Percentiles rank a stretch among this genome's conserved stretches.
These are phyloP conservation scores for Pleurotus citrinopileatus DNA, from an alignment of 768 basidiomycete species.

Conservation along the genomic window DNA sequence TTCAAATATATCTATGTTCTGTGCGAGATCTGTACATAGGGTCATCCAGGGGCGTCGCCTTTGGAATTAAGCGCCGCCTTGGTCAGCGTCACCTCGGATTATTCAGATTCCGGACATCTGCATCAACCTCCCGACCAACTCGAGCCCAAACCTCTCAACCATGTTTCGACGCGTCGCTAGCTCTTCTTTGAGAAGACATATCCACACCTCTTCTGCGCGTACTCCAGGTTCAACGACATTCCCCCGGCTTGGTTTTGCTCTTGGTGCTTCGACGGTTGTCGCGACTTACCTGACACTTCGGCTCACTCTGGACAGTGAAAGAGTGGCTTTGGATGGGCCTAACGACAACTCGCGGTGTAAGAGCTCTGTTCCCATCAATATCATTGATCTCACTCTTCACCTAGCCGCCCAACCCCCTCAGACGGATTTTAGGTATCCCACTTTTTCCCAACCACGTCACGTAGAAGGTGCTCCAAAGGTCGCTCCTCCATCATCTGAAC, in stretches of 20 bases:
- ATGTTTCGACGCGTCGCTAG: constrained; percentile 59
- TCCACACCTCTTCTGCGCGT: constrained; percentile 41
- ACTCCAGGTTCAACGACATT: constrained; percentile 19
- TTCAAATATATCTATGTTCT: too few relatives aligned
- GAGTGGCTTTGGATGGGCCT: constrained; percentile 44
- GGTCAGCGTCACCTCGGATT: too few relatives aligned
- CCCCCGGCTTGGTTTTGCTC: constrained; percentile 29
- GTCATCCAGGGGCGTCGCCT: too few relatives aligned
- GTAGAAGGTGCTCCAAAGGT: background rate
- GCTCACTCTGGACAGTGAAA: constrained; percentile 35
- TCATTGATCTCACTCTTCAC: background rate
- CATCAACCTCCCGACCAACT: too few relatives aligned
- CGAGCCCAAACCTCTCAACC: too few relatives aligned
- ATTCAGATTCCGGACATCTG: too few relatives aligned
- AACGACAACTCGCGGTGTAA: constrained; percentile 21
- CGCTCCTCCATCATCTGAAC: background rate
- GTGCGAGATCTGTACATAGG: too few relatives aligned
- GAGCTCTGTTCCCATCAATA: constrained; percentile 18
- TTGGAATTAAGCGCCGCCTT: too few relatives aligned
- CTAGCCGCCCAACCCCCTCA: background rate
- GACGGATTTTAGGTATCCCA: constrained; percentile 6
- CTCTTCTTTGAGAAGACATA: constrained; percentile 47
- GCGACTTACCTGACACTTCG: constrained; percentile 50
- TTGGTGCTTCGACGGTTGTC: constrained; percentile 43
- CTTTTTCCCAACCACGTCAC: background rate